A percentile compares a stretch with the other conserved stretches of the same genome.
phyloP scores from a whole-genome alignment of 2,329 filamentous ascomycete species.

The Aspergillus aculeatinus region DNA sequence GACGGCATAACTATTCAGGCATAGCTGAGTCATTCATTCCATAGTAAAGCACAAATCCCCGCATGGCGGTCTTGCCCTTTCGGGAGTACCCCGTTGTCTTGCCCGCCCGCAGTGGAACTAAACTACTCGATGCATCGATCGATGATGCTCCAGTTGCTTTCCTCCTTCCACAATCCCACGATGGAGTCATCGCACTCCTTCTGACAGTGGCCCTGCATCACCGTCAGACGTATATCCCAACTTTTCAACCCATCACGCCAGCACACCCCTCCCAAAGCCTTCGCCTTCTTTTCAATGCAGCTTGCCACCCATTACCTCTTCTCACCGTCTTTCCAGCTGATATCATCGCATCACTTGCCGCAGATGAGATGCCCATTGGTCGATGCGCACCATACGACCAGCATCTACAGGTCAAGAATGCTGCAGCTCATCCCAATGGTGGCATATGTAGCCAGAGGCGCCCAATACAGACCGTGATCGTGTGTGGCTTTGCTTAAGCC shows the following conservation, averaged over 20 bases:
- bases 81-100: no score
- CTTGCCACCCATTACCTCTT: constrained; percentile 6
- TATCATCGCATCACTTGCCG: constrained; percentile 4
- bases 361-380: not conserved
- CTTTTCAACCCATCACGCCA: not conserved
- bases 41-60: not conserved
- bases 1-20: not conserved
- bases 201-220: not conserved
- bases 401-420: constrained; percentile 5
- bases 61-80: no score
- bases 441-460: constrained; percentile 10
- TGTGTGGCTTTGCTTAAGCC: constrained; percentile 11
- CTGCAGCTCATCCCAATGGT: constrained; percentile 8
- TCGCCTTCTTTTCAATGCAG: not conserved
- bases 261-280: not conserved
- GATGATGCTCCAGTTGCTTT: not conserved
- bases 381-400: constrained; percentile 12
- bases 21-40: not conserved
- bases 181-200: not conserved
- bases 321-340: constrained; percentile 9
- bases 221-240: not conserved
- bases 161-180: not conserved
- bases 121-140: not conserved
- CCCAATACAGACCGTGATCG: constrained; percentile 15
- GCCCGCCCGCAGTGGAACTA: no score